Evolutionary conservation across 1,139 yeast species (phyloP).

Genomic region (Debaryomycetaceae sp.): DNA sequence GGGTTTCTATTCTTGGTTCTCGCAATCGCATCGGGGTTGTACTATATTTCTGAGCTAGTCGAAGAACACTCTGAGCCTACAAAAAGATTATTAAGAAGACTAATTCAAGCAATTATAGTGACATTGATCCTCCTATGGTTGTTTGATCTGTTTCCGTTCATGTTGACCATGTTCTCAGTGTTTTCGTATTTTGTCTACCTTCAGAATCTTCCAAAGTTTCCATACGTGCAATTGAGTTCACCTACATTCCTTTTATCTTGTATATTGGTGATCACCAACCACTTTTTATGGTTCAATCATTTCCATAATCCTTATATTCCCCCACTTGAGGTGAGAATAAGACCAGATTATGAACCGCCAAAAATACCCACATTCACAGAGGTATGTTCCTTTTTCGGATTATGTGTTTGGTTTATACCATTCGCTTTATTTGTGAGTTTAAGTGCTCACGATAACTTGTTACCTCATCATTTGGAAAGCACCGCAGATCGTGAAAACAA

Average conservation of each 20-base stretch:
- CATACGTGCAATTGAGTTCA: slow-evolving; percentile 72
- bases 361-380: slow-evolving; percentile 80
- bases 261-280: slow-evolving; percentile 71
- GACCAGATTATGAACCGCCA: slow-evolving; percentile 60
- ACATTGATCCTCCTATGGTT: slow-evolving; percentile 55
- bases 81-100: slow-evolving; percentile 58
- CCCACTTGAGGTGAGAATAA: slow-evolving; percentile 52
- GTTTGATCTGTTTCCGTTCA: slow-evolving; percentile 77
- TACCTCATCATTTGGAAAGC: slow-evolving; percentile 58
- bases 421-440: slow-evolving; percentile 87
- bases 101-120: slow-evolving; percentile 58
- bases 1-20: slow-evolving; percentile 70
- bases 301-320: slow-evolving; percentile 70
- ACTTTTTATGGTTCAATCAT: slow-evolving; percentile 85
- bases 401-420: slow-evolving; percentile 93
- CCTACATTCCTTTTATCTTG: slow-evolving; percentile 72
- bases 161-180: slow-evolving; percentile 61
- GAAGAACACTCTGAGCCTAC: slow-evolving; percentile 93
- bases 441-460: slow-evolving; percentile 86
- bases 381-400: slow-evolving; percentile 89
- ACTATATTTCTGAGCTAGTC: slow-evolving; percentile 85
- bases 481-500: slow-evolving; percentile 25
- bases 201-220: slow-evolving; percentile 77
- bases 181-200: slow-evolving; percentile 68
- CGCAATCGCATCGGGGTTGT: slow-evolving; percentile 78